Base-by-base conservation (phyloP, 352 stramenopile genomes). In the Globisporangium cederbergense region DNA sequence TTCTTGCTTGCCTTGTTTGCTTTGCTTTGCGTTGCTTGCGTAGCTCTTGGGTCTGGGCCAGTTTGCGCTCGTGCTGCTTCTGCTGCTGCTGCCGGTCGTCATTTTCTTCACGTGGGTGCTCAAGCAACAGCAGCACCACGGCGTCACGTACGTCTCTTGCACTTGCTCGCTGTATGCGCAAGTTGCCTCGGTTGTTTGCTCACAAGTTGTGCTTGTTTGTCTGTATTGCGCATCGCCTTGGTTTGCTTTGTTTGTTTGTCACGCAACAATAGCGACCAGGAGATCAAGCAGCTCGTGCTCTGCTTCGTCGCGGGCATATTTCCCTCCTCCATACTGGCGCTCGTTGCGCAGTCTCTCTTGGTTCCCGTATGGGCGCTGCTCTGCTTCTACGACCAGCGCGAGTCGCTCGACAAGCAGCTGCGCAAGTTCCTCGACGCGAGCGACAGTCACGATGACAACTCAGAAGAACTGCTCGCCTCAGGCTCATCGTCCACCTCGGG, bases 321-420 rank as follows among this genome's bases (percentile, higher is more conserved):
- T 43, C 72, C 82, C 14, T 58, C 74, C 20, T 47, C 70, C 18
- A 14, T 79, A 14, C 53, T 93, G 16, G 80, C 79, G 8, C 16
- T 86, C 18, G n/a, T 73, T 8, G 57, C 63, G 13, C 73, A 93
- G 58, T 14, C 66, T 8, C 40, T 79, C 30, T 51, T 93, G 9
- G 69, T 71, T 8, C 72, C 75, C 3, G 40, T 88, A 11, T 71
- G 74, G 61, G 72, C 71, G 1, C 18, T 74, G 2, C 3, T 88
- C 20, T 90, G 81, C 72, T 88, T 90, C 68, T 79, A 66, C 57
- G 71, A 88, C 70, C 79, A 93, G 62, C 59, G 73, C 34, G 55
- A 68, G 20, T 70, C 75, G 11, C 72, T 93, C 28, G 20, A 71
- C 22, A 42, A 65, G 22, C 79, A 93, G 67, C 58, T 88, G 0